A percentile compares a stretch with the other conserved stretches of the same genome.
These are phyloP conservation scores for Pleodorina starrii DNA, from an alignment of 139 green algal genomes.

Conservation along the genomic window DNA sequence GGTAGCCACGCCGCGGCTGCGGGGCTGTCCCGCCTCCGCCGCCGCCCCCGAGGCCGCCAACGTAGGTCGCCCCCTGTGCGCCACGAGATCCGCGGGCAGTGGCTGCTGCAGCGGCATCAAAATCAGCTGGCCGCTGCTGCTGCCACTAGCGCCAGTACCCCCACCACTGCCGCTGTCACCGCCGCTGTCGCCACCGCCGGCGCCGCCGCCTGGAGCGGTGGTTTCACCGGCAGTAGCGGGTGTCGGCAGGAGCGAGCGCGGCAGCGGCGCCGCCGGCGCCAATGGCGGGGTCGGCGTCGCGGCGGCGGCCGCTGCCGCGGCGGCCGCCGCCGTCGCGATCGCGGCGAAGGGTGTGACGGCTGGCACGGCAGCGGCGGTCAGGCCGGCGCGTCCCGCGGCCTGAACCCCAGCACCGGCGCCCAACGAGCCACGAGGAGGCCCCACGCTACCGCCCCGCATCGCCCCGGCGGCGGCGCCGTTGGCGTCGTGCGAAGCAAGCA, in stretches of 20 bases:
- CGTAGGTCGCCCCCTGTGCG: not conserved
- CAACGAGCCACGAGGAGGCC: too few species aligned
- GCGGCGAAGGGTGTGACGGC: slow-evolving; percentile 29
- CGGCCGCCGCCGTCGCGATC: not conserved
- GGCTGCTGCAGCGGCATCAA: not conserved
- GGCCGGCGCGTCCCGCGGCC: too few species aligned
- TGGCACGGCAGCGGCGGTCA: not conserved
- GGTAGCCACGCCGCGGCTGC: too few species aligned
- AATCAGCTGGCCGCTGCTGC: not conserved
- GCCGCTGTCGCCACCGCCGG: not conserved
- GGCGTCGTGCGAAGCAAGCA: not conserved
- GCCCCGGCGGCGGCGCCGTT: too few species aligned
- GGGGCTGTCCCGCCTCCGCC: too few species aligned
- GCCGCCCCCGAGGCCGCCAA: too few species aligned
- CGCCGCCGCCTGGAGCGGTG: not conserved
- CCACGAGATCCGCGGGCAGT: not conserved
- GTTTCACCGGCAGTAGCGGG: not conserved
- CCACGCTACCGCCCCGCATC: too few species aligned
- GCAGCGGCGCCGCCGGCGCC: not conserved
- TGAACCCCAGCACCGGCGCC: too few species aligned
- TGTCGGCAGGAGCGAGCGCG: not conserved
- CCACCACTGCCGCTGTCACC: not conserved
- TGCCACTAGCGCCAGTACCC: not conserved
- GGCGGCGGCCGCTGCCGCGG: not conserved
- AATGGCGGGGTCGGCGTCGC: not conserved